A percentile compares a stretch with the other conserved stretches of the same genome.
Conservation (phyloP, 2,329 filamentous ascomycete genomes). For the Chrysosphaeria jannelii region DNA sequence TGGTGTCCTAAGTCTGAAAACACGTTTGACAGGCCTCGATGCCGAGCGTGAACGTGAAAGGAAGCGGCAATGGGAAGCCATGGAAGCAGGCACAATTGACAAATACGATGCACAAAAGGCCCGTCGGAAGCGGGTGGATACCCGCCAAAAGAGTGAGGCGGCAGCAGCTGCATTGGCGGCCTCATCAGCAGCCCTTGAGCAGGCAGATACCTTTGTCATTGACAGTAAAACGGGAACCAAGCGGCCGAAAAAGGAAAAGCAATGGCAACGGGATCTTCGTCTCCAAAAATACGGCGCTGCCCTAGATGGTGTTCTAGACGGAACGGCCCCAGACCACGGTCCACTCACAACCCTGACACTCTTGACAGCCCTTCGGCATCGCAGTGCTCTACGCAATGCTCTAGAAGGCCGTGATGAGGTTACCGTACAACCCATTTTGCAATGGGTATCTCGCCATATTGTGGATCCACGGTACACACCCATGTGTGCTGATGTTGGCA, state of each 20-base stretch:
- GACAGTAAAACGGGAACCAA: constrained; percentile 22
- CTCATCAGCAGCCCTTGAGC: constrained; percentile 39
- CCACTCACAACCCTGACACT: constrained; percentile 40
- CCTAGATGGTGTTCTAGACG: constrained; percentile 46
- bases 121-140: constrained; percentile 29
- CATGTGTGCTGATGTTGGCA: constrained; percentile 55
- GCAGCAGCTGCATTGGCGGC: constrained; percentile 14
- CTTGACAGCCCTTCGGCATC: constrained; percentile 60
- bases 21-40: constrained; percentile 4
- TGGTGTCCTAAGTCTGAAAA: constrained; percentile 30
- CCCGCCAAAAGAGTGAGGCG: constrained; percentile 29
- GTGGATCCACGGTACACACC: constrained; percentile 54
- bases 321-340: constrained; percentile 18
- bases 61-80: constrained; percentile 31
- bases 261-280: constrained; percentile 58
- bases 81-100: constrained; percentile 50
- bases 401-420: constrained; percentile 56
- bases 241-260: constrained; percentile 26
- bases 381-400: constrained; percentile 54
- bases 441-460: constrained; percentile 58
- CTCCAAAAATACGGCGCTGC: constrained; percentile 49
- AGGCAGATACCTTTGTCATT: constrained; percentile 50
- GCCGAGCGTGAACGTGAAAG: constrained; percentile 4
- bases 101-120: constrained; percentile 42
- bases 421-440: constrained; percentile 51